A percentile compares a stretch with the other conserved stretches of the same genome.
These are phyloP conservation scores for Lentinula sp. DNA, from an alignment of 768 basidiomycete genomes.

Conservation along the genomic window DNA sequence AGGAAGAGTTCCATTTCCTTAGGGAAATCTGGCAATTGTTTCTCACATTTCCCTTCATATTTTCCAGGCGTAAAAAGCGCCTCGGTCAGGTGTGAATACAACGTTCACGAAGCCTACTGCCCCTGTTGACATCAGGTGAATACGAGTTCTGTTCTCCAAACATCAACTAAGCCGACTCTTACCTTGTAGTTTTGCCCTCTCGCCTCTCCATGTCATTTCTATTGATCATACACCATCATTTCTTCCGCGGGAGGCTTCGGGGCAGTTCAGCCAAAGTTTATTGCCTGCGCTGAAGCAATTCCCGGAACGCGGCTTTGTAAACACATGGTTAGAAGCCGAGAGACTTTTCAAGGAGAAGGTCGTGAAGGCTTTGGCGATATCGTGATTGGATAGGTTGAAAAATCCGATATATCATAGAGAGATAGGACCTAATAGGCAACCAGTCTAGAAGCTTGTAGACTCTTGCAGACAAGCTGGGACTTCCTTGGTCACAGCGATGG, in stretches of 20 bases:
- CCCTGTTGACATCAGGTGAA: conserved; percentile 74
- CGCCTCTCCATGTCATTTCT: conserved; percentile 78
- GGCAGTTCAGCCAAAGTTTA: conserved; percentile 87
- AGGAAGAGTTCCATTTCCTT: too few species aligned
- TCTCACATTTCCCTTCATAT: too few species aligned
- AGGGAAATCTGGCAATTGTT: too few species aligned
- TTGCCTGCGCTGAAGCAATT: conserved; percentile 77
- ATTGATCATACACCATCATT: conserved; percentile 96
- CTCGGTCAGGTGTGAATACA: conserved; percentile 83
- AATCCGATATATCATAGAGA: too few species aligned
- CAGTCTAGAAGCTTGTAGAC: too few species aligned
- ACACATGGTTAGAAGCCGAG: conserved; percentile 89
- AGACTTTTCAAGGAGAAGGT: conserved; percentile 59
- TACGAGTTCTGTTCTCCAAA: conserved; percentile 6
- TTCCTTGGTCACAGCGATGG: too few species aligned
- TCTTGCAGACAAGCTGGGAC: too few species aligned
- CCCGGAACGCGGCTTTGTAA: conserved; percentile 55
- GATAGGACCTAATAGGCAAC: too few species aligned
- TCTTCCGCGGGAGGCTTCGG: conserved; percentile 89
- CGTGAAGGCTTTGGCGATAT: background rate
- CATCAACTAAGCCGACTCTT: background rate
- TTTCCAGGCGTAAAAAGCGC: too few species aligned
- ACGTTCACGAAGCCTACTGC: conserved; percentile 91
- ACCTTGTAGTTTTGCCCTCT: conserved; percentile 45
- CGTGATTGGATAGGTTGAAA: background rate